A percentile compares a stretch with the other conserved stretches of the same genome.
These are phyloP conservation scores for Floccularia luteovirens DNA, from an alignment of 768 basidiomycete genomes.

Conservation along the genomic window DNA sequence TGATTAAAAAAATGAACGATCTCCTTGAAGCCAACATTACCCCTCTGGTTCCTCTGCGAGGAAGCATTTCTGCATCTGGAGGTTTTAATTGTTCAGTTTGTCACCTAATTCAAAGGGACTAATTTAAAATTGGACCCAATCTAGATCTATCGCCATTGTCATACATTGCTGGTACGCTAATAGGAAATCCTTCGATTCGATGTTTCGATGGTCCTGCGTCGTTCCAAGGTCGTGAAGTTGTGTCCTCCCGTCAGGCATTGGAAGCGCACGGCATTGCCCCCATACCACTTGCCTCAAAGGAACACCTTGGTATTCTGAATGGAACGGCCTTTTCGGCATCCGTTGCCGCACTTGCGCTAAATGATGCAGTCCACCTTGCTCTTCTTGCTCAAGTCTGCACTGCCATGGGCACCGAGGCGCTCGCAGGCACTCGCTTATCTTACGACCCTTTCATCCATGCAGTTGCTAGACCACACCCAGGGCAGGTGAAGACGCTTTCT, in stretches of 20 bases:
- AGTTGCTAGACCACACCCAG: constrained; percentile 73
- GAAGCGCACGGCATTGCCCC: constrained; percentile 53
- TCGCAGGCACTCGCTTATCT: constrained; percentile 63
- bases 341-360: constrained; percentile 66
- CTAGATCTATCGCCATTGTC: constrained; percentile 73
- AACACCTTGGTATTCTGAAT: constrained; percentile 76
- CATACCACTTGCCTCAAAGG: constrained; percentile 63
- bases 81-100: constrained; percentile 29
- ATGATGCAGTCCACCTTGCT: constrained; percentile 62
- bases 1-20: constrained; percentile 72
- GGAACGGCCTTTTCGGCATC: constrained; percentile 83
- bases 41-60: constrained; percentile 75
- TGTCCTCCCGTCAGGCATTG: constrained; percentile 52
- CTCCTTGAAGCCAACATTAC: constrained; percentile 68
- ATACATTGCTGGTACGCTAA: constrained; percentile 75
- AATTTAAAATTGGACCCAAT: constrained; percentile 4
- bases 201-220: constrained; percentile 51
- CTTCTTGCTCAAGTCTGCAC: constrained; percentile 68
- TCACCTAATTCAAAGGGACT: constrained; percentile 1
- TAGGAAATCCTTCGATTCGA: constrained; percentile 74
- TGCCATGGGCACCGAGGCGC: constrained; percentile 79
- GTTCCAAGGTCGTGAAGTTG: constrained; percentile 41
- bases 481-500: constrained; percentile 49
- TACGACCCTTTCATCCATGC: constrained; percentile 78
- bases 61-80: constrained; percentile 79